These are phyloP conservation scores for Aureobasidium leucospermi DNA, from an alignment of 2,329 filamentous ascomycete species.

Conservation along the genomic window DNA sequence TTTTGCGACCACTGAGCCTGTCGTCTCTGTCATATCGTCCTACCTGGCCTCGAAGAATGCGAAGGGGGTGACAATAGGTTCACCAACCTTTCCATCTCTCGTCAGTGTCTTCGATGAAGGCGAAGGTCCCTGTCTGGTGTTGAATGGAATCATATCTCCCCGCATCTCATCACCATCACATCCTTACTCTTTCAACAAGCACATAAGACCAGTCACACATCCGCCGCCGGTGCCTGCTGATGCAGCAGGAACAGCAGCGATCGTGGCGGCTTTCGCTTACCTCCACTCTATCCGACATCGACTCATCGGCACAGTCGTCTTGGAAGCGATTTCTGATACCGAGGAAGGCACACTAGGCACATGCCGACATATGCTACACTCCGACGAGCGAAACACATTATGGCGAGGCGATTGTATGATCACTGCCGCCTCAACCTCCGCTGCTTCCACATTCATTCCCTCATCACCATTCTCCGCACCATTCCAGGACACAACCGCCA, in stretches of 20 bases:
- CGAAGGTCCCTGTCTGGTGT: slow-evolving; percentile 6
- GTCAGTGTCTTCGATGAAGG: slow-evolving; percentile 2
- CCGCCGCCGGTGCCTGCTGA: background rate
- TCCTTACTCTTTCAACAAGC: background rate
- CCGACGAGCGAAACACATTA: background rate
- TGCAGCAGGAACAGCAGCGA: slow-evolving; percentile 1
- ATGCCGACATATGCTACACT: background rate
- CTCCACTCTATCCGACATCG: background rate
- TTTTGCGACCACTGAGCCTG: background rate
- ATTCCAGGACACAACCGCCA: background rate
- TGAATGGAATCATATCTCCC: background rate
- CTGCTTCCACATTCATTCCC: no score
- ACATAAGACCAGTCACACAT: background rate
- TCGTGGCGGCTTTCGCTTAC: slow-evolving; percentile 1
- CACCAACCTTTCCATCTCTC: background rate
- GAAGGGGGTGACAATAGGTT: background rate
- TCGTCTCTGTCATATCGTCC: background rate
- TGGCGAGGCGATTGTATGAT: slow-evolving; percentile 10
- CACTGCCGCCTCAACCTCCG: background rate
- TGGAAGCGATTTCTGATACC: background rate
- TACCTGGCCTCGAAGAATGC: background rate
- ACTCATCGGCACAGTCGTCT: slow-evolving; percentile 3
- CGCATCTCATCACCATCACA: background rate
- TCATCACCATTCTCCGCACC: background rate
- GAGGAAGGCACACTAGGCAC: background rate